Base-by-base conservation (phyloP, 2,329 filamentous ascomycete species). In the Colletotrichum horii region DNA sequence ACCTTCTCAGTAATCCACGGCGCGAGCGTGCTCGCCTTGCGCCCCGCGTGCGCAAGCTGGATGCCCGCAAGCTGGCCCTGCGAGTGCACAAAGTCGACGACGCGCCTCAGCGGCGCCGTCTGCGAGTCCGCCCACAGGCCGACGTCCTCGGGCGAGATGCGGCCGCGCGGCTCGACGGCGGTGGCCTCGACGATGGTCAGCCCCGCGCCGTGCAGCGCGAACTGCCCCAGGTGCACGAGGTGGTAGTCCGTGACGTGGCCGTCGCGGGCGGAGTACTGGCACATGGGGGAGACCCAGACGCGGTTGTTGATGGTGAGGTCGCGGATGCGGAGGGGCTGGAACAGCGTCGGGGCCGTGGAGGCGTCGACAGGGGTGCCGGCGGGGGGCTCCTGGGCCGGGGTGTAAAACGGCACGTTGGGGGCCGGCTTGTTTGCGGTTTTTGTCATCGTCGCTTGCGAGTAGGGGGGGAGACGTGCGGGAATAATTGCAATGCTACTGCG, bases 41-140 rank as follows among this genome's bases (percentile, higher is more conserved):
- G 88, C 3, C 96, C 96, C 0, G 95, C 95, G 80, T 98, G 96
- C 2, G 87, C 94, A 6, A 98, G 88, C 86, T 98, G 96, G 76
- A 98, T 93, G 67, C 91, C 95, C 68, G 95, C 92, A 78, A 94
- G 92, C 80, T 95, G 93, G 81, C 89, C 90, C 84, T 98, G 96
- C 30, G 90, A 92, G 86, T 97, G 95, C 4, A 94, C 91, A 77
- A 96, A 97, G 76, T 97, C 94, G 43, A 93, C 91, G 61, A 96
- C 90, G 75, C 91, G 90, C 81, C 89, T 90, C 74, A 97, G 85
- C 0, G 93, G 92, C 77, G 90, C 93, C 76, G 96, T 93, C 83
- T 98, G 96, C 38, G 90, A 92, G 83, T 98, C 96, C 77, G 94
- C 89, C 96, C 96, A 98, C 9, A 98, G 85, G 1, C 96, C 95